Evolutionary conservation across 2,329 filamentous ascomycete genomes (phyloP), one percentile per base, ranked within the genome.

Genomic region (Botrytis fabae): DNA sequence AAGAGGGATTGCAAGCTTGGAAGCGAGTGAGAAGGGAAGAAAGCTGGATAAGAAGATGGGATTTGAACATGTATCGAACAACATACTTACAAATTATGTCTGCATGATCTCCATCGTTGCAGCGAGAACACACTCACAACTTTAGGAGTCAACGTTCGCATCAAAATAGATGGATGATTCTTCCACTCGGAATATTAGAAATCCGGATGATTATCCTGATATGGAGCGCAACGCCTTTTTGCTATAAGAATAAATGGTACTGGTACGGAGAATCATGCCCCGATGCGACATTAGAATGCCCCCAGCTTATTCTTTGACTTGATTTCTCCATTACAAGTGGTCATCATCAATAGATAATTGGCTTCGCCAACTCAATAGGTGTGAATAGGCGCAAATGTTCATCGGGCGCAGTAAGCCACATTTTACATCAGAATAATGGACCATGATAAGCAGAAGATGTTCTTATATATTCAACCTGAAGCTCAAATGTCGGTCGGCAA

Each of bases 191-290:
- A n/a, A 40, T 40, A n/a, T n/a, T 42, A n/a, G 25, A 42, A n/a
- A n/a, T 62, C 25, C 59, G 59, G 59, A 61, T 38, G 10, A 61
- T 38, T 61, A 61, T 61, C 59, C 59, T 25, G 59, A 61, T 38
- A 14, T 40, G 59, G 59, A 61, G 10, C 25, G 18, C 20, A 25
- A 38, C 9, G 59, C 8, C 59, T 61, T 35, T 12, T 61, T 10
- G 32, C 59, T 62, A 12, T 40, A 42, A 40, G 38, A n/a, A 62
- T n/a, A 42, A 42, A 62, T 38, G 60, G 25, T 28, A 28, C 60
- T 42, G 25, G 18, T 42, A n/a, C 38, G 38, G 60, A 42, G 22
- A 62, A n/a, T 4, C 25, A n/a, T 25, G 14, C 25, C 60, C 38
- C 25, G 28, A 62, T 42, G 14, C 38, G 22, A 42, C 6, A 62